Evolutionary conservation across 768 basidiomycete genomes (phyloP).

Genomic region (Mycena albidolilacea): DNA sequence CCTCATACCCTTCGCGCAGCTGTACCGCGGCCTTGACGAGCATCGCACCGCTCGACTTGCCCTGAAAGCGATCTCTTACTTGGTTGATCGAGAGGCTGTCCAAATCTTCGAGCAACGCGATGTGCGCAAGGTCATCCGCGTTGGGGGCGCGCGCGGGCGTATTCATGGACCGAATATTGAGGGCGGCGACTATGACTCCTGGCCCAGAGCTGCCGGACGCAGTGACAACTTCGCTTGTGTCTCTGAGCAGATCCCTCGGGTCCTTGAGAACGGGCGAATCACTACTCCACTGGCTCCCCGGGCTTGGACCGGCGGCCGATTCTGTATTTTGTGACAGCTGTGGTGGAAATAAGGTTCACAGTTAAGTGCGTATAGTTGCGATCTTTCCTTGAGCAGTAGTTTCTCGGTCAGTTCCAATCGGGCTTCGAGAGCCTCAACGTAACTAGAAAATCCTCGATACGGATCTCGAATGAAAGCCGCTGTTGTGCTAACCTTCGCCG

Average conservation of each 20-base stretch:
- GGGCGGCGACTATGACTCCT: not conserved
- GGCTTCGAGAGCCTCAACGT: constrained; percentile 10
- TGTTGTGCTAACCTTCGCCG: not conserved
- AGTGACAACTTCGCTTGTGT: not conserved
- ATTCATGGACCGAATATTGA: constrained; percentile 9
- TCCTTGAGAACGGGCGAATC: not conserved
- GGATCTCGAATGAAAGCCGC: not conserved
- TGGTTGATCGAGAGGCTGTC: not conserved
- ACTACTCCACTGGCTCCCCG: constrained; percentile 5
- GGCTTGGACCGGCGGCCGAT: not conserved
- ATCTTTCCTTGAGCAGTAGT: constrained; percentile 7
- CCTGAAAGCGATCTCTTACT: constrained; percentile 19
- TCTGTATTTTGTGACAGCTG: not conserved
- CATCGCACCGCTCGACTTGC: constrained; percentile 25
- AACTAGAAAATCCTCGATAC: not conserved
- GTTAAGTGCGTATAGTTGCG: not conserved
- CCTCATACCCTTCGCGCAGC: constrained; percentile 19
- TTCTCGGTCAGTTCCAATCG: constrained; percentile 6
- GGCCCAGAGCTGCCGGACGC: not conserved
- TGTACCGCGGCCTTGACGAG: constrained; percentile 25
- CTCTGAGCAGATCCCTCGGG: not conserved
- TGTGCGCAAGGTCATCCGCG: constrained; percentile 25
- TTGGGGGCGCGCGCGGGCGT: not conserved
- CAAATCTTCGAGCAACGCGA: constrained; percentile 16
- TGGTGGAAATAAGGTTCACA: not conserved